Base-by-base conservation (phyloP, 106 monocot species). In the Dioscorea alata region DNA sequence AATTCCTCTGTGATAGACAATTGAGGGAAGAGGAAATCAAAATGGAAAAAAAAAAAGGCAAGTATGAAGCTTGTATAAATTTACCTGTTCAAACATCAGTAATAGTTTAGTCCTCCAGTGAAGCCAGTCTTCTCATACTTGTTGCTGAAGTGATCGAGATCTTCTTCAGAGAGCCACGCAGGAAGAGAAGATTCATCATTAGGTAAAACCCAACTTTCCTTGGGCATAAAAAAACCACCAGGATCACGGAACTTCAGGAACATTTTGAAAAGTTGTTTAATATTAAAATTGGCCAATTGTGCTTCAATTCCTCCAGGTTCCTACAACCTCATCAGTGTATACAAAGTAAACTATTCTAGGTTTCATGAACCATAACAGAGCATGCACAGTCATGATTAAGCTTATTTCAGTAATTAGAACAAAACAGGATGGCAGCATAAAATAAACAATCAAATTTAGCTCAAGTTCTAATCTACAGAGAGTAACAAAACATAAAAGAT, bases 251-350 rank as follows among this genome's bases (percentile, higher is more conserved):
- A 34, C 0, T 34, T 35, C 2, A 69, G 35, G 34, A 59, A 69
- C n/a, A 34, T 69, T 12, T 57, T 69, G 20, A 69, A 22, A 0
- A 69, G 20, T 13, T 17, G 14, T 59, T 57, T 48, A 19, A 34
- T 59, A 6, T 34, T 58, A 33, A 48, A 17, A 21, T 33, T 34
- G 59, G 69, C 35, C 12, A 69, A 69, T 34, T 69, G 33, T 42
- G 69, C 57, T 69, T 69, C 69, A 12, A 59, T 42, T 28, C 12
- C 69, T 34, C 69, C 69, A n/a, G 69, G 69, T 67, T 67, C 67
- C 67, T 67, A 32, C 35, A 18, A 60, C 8, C n/a, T 10, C 4
- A 59, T 59, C 6, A 12, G 23, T 20, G 59, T 23, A 23, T 59
- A 12, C 12, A 59, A 14, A 56, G 28, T 56, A 56, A 56, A 56